Percentiles rank a stretch among this genome's conserved stretches.
These are phyloP conservation scores for Globisporangium spiculum DNA, from an alignment of 352 stramenopile species.

Conservation along the genomic window DNA sequence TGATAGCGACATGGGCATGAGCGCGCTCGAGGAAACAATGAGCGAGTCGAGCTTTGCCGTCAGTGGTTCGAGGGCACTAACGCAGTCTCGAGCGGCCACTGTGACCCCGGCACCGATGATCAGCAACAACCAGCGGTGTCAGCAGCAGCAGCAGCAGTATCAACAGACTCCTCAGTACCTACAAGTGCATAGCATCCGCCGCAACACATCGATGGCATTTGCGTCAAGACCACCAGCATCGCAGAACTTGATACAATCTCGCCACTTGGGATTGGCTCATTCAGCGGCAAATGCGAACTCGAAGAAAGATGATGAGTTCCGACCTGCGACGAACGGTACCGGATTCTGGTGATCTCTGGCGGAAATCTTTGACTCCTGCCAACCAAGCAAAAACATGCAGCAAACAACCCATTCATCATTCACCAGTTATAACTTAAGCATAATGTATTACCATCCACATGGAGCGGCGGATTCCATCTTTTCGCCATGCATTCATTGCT, in stretches of 20 bases:
- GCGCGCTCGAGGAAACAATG: conserved; percentile 63
- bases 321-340: conserved; percentile 30
- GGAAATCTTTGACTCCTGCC: not conserved
- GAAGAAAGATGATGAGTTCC: conserved; percentile 53
- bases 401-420: not conserved
- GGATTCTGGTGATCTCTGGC: conserved; percentile 9
- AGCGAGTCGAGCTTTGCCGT: conserved; percentile 72
- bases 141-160: conserved; percentile 14
- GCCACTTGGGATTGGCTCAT: conserved; percentile 18
- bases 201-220: conserved; percentile 12
- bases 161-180: conserved; percentile 6
- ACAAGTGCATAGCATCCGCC: not conserved
- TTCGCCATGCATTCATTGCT: not conserved
- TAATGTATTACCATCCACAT: conserved; percentile 14
- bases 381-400: not conserved
- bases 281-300: conserved; percentile 21
- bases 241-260: conserved; percentile 11
- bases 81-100: conserved; percentile 31
- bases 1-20: conserved; percentile 39
- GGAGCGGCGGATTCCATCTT: conserved; percentile 2
- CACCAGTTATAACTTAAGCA: conserved; percentile 15
- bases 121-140: conserved; percentile 1
- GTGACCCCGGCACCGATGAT: conserved; percentile 27
- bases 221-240: conserved; percentile 4
- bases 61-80: conserved; percentile 20